These are phyloP conservation scores for Sicyos edulis DNA, from an alignment of 306 rosid species.

Conservation along the genomic window DNA sequence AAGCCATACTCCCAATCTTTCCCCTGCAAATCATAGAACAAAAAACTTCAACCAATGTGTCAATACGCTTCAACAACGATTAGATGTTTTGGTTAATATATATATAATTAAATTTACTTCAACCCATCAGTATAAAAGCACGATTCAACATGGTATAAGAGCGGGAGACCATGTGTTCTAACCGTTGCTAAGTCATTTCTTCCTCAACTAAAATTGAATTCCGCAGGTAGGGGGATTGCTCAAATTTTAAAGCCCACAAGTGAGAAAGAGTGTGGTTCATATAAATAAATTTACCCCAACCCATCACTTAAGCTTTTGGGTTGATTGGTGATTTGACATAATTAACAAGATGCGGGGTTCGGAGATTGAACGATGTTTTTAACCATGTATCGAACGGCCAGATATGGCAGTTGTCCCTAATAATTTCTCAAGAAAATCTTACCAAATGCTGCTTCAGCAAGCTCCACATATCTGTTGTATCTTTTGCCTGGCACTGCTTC, in stretches of 20 bases:
- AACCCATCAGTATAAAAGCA: no score
- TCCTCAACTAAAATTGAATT: no score
- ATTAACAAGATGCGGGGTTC: neutral
- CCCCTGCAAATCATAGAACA: slow-evolving; percentile 48
- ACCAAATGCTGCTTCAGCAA: slow-evolving; percentile 99
- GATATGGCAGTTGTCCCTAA: neutral
- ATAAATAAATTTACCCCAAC: no score
- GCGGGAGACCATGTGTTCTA: no score
- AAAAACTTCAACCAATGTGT: neutral
- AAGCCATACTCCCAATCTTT: slow-evolving; percentile 96
- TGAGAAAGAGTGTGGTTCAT: no score
- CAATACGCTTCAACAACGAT: neutral
- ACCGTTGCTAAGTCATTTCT: no score
- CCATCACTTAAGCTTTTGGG: no score
- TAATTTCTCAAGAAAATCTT: slow-evolving; percentile 19
- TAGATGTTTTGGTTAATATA: neutral
- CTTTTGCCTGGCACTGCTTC: slow-evolving; percentile 99
- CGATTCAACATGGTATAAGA: no score
- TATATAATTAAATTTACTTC: no score
- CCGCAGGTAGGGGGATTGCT: no score
- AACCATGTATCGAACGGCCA: neutral
- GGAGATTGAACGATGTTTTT: neutral
- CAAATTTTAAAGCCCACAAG: no score
- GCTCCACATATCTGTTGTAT: slow-evolving; percentile 95
- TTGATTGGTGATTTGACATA: no score